Base-by-base conservation (phyloP, 352 stramenopile species). In the Peronosclerospora sorghi region DNA sequence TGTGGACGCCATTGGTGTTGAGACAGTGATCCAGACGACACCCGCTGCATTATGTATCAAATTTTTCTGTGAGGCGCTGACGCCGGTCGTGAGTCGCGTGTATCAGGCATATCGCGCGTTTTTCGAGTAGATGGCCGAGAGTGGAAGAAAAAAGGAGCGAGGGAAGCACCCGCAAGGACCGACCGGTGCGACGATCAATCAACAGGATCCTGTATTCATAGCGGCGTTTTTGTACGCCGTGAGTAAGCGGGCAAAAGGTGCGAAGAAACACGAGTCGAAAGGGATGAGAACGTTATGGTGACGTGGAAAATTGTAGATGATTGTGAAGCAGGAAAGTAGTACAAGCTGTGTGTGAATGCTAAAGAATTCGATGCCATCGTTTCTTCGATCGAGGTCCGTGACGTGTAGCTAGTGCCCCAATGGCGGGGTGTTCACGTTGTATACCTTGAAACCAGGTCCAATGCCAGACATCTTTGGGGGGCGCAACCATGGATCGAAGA, bases 331-430 rank as follows among this genome's bases (percentile, higher is more conserved):
- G 32, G 50, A 46, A 64, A 39, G 41, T 87, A n/a, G 32, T 85
- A 9, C 61, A 72, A 18, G 62, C 65, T 12, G 66, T 83, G 21
- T 28, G 75, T 63, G 7, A 81, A 77, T 45, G 55, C 63, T 15
- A 76, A 66, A 27, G 54, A 56, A 8, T 87, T 87, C 19, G 70
- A 83, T 15, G 58, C 70, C 0, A 78, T 87, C 36, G 68, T 87
- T 14, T 72, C 65, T 6, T 83, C 72, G 21, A 75, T 87, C 29
- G 72, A 87, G 54, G 65, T 75, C 8, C 14, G 47, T 41, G n/a
- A 23, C 15, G 4, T 6, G 46, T 2, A 26, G 21, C 15, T 35
- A n/a, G n/a, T n/a, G n/a, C n/a, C n/a, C n/a, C n/a, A n/a, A n/a
- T n/a, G 32, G 17, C 21, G 19, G 2, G 4, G 27, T 50, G 10